Evolutionary conservation across 306 rosid genomes (phyloP), one percentile per base, ranked within the genome.

Genomic region (Dalbergia oliveri): DNA sequence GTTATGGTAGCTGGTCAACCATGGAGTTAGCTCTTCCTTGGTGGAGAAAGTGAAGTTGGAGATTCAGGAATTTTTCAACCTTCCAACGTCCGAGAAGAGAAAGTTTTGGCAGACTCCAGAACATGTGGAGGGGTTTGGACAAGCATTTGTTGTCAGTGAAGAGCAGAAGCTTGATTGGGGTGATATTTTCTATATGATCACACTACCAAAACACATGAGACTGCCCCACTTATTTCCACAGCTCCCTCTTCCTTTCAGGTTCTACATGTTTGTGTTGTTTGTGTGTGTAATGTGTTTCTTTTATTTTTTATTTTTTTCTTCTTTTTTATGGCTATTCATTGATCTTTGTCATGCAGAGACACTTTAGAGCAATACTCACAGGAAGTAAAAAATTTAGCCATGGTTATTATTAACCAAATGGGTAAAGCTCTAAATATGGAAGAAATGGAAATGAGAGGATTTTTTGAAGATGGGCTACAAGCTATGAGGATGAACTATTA

Each of bases 81-180:
- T 91, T 1, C 80, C 86, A 54, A 83, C 86, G 76, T 84, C 81
- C 31, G 88, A 89, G 67, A 91, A 89, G 89, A 85, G 68, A 21
- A 83, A 26, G 75, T 66, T 86, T 15, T 88, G 88, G 92, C 93
- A 88, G 19, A 66, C 4, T 3, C 15, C 81, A 16, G 72, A 68
- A 41, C 87, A 91, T 5, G 11, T 85, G 19, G 94, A 91, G 33
- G 94, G 97, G 39, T 91, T 88, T 82, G 91, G 97, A n/a, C 92
- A 91, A 79, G 84, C 81, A 21, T 86, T 86, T 75, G 88, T 89
- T 45, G 33, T 79, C 5, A 86, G 61, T 75, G 82, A 80, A 21
- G 84, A 79, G 15, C 81, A 84, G 10, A 79, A 75, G 4, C 84
- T 74, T 70, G 91, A 89, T 19, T 91, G 93, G 93, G 76, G 12